phyloP scores from a whole-genome alignment of 1,139 yeast genomes.

The Debaryomyces fabryi region DNA sequence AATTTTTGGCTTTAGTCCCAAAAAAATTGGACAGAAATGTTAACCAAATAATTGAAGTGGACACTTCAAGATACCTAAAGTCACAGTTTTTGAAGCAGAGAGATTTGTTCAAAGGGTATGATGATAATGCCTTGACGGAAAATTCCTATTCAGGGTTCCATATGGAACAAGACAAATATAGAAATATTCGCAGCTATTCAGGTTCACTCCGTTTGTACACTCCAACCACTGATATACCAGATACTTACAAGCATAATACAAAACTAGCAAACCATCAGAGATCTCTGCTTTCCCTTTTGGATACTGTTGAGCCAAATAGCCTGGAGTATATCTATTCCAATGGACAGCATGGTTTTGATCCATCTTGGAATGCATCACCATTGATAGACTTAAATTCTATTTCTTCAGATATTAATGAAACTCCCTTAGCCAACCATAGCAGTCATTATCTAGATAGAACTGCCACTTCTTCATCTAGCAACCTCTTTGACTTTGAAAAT shows the following conservation, averaged over 20 bases:
- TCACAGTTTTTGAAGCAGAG: background rate
- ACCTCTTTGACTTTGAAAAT: background rate
- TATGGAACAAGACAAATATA: background rate
- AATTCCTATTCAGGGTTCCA: background rate
- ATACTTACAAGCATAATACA: background rate
- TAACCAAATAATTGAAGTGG: constrained; percentile 4
- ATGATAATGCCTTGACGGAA: constrained; percentile 7
- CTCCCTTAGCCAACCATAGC: background rate
- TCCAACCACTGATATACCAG: background rate
- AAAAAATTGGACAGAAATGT: constrained; percentile 3
- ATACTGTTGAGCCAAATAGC: background rate
- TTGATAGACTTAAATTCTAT: background rate
- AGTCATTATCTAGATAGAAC: background rate
- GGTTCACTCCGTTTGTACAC: background rate
- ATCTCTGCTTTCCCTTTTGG: background rate
- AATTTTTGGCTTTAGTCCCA: constrained; percentile 19
- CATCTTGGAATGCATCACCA: constrained; percentile 2
- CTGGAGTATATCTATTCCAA: background rate
- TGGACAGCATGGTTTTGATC: background rate
- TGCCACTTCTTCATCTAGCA: background rate
- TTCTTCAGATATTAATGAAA: background rate
- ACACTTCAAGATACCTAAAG: constrained; percentile 4
- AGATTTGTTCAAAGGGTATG: constrained; percentile 8
- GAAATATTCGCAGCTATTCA: constrained; percentile 7
- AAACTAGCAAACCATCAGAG: background rate